These are phyloP conservation scores for Neophaeococcomyces mojaviensis DNA, from an alignment of 2,329 filamentous ascomycete genomes.

Conservation along the genomic window DNA sequence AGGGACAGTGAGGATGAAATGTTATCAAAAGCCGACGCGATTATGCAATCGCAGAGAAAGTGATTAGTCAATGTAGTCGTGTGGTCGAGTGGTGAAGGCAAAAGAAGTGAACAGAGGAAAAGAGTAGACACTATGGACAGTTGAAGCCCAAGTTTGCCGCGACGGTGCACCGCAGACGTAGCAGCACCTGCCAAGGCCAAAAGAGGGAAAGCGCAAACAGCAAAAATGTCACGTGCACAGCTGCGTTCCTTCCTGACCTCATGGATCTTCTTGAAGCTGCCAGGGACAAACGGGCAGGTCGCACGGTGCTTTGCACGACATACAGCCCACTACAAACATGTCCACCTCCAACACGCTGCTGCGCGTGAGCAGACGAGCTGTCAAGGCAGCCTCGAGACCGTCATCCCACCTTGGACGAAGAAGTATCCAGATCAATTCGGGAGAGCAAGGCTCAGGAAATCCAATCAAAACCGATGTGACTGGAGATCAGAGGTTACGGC, in stretches of 20 bases:
- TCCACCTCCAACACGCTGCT: conserved; percentile 39
- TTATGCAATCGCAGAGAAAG: not conserved
- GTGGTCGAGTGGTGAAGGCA: not conserved
- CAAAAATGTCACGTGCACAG: not conserved
- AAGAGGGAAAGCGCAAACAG: not conserved
- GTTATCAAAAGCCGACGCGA: not conserved
- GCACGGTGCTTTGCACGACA: conserved; percentile 12
- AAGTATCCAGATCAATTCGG: conserved; percentile 1
- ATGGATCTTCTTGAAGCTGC: no score
- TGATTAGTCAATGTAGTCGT: not conserved
- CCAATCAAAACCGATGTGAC: conserved; percentile 1
- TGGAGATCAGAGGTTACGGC: conserved; percentile 12
- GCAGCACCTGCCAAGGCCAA: not conserved
- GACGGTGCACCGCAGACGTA: not conserved
- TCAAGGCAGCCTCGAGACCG: conserved; percentile 28
- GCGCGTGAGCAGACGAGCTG: conserved; percentile 35
- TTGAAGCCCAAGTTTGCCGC: conserved; percentile 4
- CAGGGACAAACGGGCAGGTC: no score
- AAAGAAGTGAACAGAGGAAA: conserved; percentile 1
- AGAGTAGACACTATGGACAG: not conserved
- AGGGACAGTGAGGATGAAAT: not conserved
- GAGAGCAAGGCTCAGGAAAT: conserved; percentile 2
- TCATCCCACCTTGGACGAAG: conserved; percentile 25
- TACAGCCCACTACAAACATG: conserved; percentile 28
- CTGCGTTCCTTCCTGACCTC: not conserved